Conservation (phyloP, 1,139 yeast species). For the Magnusiomyces magnusii region DNA sequence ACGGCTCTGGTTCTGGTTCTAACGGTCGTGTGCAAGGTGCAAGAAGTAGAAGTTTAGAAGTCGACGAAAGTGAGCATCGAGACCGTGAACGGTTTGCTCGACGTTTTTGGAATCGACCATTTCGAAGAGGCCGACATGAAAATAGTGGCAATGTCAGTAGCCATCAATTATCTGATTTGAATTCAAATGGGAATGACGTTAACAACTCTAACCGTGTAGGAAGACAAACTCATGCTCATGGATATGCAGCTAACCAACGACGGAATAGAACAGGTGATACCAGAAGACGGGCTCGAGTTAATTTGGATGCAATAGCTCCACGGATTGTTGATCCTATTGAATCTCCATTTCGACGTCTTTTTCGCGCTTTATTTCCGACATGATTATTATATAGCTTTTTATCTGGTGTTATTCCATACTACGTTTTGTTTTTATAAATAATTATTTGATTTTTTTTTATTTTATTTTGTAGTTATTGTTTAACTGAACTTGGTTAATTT, state of each 20-base stretch:
- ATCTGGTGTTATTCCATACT: background rate
- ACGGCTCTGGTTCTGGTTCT: background rate
- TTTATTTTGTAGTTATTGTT: background rate
- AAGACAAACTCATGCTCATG: background rate
- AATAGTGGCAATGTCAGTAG: background rate
- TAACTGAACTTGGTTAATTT: too few species aligned
- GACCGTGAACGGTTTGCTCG: background rate
- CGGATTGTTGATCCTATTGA: background rate
- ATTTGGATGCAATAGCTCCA: background rate
- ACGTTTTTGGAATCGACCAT: background rate
- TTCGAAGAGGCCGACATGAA: background rate
- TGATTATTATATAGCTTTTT: background rate
- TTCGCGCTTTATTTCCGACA: background rate
- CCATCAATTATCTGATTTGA: background rate
- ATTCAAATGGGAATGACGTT: background rate
- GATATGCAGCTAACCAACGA: background rate
- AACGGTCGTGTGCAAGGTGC: background rate
- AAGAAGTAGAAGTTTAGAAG: background rate
- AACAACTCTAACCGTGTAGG: background rate
- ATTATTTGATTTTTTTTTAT: too few species aligned
- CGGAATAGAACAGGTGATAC: background rate
- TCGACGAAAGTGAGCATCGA: constrained; percentile 1
- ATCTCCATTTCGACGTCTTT: background rate
- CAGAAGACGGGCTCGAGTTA: background rate
- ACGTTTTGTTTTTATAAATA: background rate